Conservation (phyloP, 768 basidiomycete genomes). For the Coprinopsis sp. region DNA sequence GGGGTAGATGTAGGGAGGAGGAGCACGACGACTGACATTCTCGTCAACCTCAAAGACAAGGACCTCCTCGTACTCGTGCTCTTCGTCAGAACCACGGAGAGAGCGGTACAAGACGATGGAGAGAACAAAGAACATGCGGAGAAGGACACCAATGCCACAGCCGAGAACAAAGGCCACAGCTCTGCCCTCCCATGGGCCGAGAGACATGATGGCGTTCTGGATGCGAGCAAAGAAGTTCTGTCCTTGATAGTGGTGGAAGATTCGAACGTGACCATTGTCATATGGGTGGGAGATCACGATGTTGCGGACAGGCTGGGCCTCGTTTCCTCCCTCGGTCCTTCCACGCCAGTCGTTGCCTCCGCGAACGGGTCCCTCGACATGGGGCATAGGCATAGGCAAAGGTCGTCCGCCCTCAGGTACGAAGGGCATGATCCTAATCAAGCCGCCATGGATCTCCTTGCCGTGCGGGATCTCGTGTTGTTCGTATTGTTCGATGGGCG, state of each 20-base stretch:
- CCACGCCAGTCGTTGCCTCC: background rate
- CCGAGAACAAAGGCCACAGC: conserved; percentile 82
- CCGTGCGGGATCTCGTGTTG: conserved; percentile 12
- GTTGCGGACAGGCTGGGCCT: background rate
- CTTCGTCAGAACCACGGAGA: conserved; percentile 39
- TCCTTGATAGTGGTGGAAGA: conserved; percentile 22
- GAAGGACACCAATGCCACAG: conserved; percentile 78
- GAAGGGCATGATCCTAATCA: conserved; percentile 32
- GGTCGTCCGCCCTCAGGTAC: conserved; percentile 19
- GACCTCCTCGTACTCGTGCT: conserved; percentile 35
- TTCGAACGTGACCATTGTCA: conserved; percentile 18
- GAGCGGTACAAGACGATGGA: conserved; percentile 56
- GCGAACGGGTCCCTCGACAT: background rate
- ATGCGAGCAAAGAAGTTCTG: conserved; percentile 55
- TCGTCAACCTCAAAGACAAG: conserved; percentile 39
- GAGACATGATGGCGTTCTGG: conserved; percentile 57
- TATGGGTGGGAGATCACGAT: conserved; percentile 18
- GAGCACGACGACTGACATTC: conserved; percentile 47
- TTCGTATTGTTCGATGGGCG: conserved; percentile 34
- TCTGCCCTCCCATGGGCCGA: conserved; percentile 81
- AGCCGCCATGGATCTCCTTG: conserved; percentile 17
- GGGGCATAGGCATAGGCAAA: background rate
- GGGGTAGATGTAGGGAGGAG: conserved; percentile 49
- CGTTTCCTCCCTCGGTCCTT: background rate
- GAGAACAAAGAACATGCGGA: conserved; percentile 79